Base-by-base conservation (phyloP, 306 rosid species). In the Dryas octopetala region DNA sequence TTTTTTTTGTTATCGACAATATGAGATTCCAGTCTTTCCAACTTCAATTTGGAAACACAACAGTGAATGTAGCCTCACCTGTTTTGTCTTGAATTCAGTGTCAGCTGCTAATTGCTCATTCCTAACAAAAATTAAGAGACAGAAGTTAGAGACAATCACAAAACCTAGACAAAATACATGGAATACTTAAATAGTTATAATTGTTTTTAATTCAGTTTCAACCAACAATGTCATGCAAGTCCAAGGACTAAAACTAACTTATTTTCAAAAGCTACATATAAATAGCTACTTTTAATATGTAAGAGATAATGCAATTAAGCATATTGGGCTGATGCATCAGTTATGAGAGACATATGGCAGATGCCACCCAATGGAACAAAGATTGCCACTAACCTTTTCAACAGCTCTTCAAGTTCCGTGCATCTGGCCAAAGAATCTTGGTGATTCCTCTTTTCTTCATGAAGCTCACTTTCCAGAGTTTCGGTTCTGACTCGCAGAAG, bases 361-460 rank as follows among this genome's bases (percentile, higher is more conserved):
- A 17, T 32, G 28, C 62, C n/a, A 19, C 5, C 41, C 17, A 8
- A 12, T 28, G 5, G 40, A 46, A 55, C 14, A 55, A 66, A 72
- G 41, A 28, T 62, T 62, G 72, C 41, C 57, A 43, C 89, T 79
- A 69, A 96, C 99, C 98, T 89, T 83, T 78, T 85, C 75, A 96
- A 78, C 76, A 89, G 87, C 78, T 88, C 93, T 82, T 92, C 90
- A 68, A 96, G 92, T 76, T 88, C 93, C 76, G 77, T 83, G 80
- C 96, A 89, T 77, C 82, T 89, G 67, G 74, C 79, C 79, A 90
- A 80, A 75, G 92, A 78, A 70, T 87, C 91, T 70, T 85, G 89
- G 78, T 89, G 96, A 82, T 83, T 89, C 73, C 46, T 80, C 88
- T 87, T 90, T 78, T 96, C 98, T 41, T 85, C 96, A 78, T 85